Percentiles rank a stretch among this genome's conserved stretches.
phyloP scores from a whole-genome alignment of 768 basidiomycete species.

The Hypholoma fasciculare region DNA sequence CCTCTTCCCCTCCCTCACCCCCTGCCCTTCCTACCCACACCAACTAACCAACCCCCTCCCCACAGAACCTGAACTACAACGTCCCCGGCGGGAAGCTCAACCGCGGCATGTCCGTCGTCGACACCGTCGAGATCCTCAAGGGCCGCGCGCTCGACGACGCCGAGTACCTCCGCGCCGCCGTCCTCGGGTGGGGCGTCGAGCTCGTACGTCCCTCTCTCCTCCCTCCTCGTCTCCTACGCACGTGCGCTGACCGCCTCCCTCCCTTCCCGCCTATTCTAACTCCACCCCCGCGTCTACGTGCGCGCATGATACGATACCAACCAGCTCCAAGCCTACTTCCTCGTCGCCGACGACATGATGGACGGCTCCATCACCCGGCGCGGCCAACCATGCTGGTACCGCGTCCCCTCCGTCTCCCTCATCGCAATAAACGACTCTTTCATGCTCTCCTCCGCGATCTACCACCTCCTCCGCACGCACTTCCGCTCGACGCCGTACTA shows the following conservation, averaged over 20 bases:
- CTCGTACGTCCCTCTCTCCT: constrained; percentile 67
- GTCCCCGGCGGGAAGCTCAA: constrained; percentile 97
- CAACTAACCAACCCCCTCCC: too few species aligned
- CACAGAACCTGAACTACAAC: constrained; percentile 87
- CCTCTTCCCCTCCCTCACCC: too few species aligned
- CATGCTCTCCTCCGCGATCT: constrained; percentile 95
- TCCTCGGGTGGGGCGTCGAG: constrained; percentile 96
- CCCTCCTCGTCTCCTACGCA: neutral
- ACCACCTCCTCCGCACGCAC: constrained; percentile 83
- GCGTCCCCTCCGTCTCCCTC: constrained; percentile 59
- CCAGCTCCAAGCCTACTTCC: constrained; percentile 96
- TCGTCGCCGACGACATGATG: constrained; percentile 98
- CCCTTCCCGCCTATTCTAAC: too few species aligned
- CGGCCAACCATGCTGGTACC: constrained; percentile 96
- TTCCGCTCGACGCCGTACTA: constrained; percentile 84
- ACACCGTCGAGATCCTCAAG: constrained; percentile 86
- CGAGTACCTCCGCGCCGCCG: constrained; percentile 86
- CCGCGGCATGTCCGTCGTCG: constrained; percentile 94
- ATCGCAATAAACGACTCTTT: constrained; percentile 96
- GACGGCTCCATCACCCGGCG: constrained; percentile 91
- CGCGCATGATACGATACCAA: too few species aligned
- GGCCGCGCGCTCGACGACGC: constrained; percentile 70
- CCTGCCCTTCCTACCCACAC: too few species aligned
- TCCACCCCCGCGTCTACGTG: too few species aligned
- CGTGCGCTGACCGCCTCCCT: too few species aligned